These are phyloP conservation scores for Neoascochyta sp. DNA, from an alignment of 2,329 filamentous ascomycete species.

Conservation along the genomic window DNA sequence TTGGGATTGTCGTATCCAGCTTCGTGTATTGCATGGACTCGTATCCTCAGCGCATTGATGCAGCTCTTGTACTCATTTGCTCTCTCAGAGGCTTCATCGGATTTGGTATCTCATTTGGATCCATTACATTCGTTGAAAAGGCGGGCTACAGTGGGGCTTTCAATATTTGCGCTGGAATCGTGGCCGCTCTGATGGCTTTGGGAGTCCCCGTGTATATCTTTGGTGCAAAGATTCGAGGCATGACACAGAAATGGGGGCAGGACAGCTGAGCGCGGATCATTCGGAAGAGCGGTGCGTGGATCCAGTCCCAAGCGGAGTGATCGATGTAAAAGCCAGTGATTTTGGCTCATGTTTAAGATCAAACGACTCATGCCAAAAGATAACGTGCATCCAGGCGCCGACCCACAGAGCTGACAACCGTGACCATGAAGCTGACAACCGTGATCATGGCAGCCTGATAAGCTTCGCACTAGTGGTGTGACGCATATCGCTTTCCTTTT, in stretches of 20 bases:
- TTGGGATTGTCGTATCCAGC: conserved; percentile 7
- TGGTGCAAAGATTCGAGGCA: conserved; percentile 6
- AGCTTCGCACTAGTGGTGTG: no score
- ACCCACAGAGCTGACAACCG: no score
- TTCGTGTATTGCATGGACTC: conserved; percentile 11
- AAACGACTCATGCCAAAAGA: no score
- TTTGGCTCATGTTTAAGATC: no score
- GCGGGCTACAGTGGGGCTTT: conserved; percentile 9
- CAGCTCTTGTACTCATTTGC: conserved; percentile 10
- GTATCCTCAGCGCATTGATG: conserved; percentile 11
- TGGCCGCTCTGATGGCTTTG: conserved; percentile 7
- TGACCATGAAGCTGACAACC: no score
- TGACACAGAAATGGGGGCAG: neutral
- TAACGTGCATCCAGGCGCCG: no score
- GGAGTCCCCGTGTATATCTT: conserved; percentile 6
- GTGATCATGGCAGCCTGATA: no score
- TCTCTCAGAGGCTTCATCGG: conserved; percentile 10
- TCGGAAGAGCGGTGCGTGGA: neutral
- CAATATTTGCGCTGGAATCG: conserved; percentile 9
- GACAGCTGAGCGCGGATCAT: neutral
- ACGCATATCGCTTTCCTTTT: no score
- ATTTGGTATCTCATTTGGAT: conserved; percentile 9
- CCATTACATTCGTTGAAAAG: conserved; percentile 5
- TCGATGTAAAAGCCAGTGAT: no score
- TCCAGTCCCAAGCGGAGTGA: no score